phyloP scores from a whole-genome alignment of 2,329 filamentous ascomycete genomes.

The Colletotrichum sp. region DNA sequence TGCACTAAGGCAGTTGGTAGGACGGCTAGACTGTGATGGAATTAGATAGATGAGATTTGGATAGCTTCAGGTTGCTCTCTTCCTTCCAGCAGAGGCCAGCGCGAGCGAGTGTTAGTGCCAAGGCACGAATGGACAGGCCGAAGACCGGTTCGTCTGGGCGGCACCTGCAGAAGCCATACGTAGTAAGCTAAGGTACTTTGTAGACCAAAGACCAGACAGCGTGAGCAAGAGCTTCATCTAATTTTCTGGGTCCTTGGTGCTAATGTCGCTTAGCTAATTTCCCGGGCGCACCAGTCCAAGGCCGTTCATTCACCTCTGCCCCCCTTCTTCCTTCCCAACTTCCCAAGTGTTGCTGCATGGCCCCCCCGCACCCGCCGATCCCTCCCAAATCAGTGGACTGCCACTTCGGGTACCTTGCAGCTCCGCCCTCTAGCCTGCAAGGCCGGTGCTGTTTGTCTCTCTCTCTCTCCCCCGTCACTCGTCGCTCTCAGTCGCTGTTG shows the following conservation, averaged over 20 bases:
- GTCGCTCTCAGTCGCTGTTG: neutral
- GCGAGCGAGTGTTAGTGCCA: neutral
- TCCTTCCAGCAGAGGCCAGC: neutral
- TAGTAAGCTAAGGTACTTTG: neutral
- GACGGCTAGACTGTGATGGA: neutral
- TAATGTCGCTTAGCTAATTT: slow-evolving; percentile 27
- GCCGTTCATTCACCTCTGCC: neutral
- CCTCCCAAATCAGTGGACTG: slow-evolving; percentile 7
- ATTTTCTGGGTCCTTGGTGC: slow-evolving; percentile 13
- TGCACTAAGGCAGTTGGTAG: neutral
- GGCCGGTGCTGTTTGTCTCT: neutral
- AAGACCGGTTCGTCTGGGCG: neutral
- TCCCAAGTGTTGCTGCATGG: neutral
- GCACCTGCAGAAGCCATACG: neutral
- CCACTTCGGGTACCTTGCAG: slow-evolving; percentile 17
- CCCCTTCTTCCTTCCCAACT: neutral
- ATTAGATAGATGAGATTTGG: neutral
- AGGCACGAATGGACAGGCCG: neutral
- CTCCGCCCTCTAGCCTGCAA: slow-evolving; percentile 2
- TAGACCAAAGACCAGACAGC: neutral
- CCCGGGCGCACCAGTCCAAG: slow-evolving; percentile 6
- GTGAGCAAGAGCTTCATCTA: slow-evolving; percentile 11
- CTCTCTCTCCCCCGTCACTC: neutral
- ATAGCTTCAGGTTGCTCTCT: neutral
- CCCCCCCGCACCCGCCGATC: slow-evolving; percentile 9